Evolutionary conservation across 208 protist species (phyloP).

Genomic region (Leishmania lainsoni): DNA sequence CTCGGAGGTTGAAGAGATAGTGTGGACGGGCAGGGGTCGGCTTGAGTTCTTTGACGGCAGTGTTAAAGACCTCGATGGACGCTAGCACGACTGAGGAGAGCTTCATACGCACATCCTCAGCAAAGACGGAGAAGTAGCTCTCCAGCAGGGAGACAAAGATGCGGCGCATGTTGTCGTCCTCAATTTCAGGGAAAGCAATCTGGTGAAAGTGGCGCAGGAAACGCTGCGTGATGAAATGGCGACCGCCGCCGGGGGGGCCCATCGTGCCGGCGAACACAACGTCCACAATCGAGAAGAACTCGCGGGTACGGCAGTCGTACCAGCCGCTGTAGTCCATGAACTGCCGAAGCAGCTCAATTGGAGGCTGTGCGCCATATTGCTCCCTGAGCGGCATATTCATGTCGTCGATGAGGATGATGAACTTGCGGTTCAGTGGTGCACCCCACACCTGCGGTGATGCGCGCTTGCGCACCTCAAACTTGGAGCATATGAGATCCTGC

Average conservation of each 20-base stretch:
- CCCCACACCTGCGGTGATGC: constrained; percentile 95
- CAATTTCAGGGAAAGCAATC: constrained; percentile 96
- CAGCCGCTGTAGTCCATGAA: constrained; percentile 98
- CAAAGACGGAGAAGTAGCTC: constrained; percentile 90
- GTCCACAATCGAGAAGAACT: constrained; percentile 96
- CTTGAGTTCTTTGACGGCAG: constrained; percentile 92
- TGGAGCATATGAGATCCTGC: constrained; percentile 97
- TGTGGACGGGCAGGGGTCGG: constrained; percentile 98
- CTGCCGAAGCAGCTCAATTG: constrained; percentile 98
- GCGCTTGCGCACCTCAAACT: constrained; percentile 96
- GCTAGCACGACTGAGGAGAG: constrained; percentile 84
- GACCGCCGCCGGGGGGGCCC: constrained; percentile 97
- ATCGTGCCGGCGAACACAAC: constrained; percentile 95
- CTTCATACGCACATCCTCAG: constrained; percentile 80
- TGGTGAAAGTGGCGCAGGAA: constrained; percentile 99
- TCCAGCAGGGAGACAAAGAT: constrained; percentile 97
- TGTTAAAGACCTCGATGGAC: constrained; percentile 96
- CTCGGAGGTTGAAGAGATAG: constrained; percentile 99
- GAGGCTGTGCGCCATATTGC: constrained; percentile 98
- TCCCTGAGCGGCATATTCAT: constrained; percentile 99
- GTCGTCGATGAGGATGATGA: constrained; percentile 98
- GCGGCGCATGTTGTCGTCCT: constrained; percentile 93
- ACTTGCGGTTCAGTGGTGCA: constrained; percentile 96
- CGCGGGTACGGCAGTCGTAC: constrained; percentile 96
- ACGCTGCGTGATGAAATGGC: constrained; percentile 95